A percentile compares a stretch with the other conserved stretches of the same genome.
Evolutionary conservation across 495 filamentous ascomycete genomes (phyloP).

Genomic region (Lepidopterella palustris): DNA sequence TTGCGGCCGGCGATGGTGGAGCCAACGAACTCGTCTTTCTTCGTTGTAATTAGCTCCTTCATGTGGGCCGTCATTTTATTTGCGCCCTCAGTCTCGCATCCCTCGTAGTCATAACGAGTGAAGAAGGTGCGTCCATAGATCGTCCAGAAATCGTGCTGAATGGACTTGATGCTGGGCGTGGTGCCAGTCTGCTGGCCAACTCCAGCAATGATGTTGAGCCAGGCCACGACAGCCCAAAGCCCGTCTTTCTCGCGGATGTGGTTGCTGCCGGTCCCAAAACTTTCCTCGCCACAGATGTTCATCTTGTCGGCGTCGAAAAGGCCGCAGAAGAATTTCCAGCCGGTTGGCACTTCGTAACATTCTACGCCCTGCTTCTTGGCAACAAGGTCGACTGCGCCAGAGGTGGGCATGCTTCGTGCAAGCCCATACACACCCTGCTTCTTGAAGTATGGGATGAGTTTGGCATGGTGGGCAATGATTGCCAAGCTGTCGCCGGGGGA

Average conservation of each 20-base stretch:
- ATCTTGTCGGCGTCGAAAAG: conserved; percentile 96
- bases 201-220: conserved; percentile 97
- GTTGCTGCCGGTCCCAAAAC: conserved; percentile 97
- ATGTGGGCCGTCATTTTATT: conserved; percentile 79
- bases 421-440: conserved; percentile 93
- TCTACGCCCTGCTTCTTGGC: conserved; percentile 87
- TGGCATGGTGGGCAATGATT: conserved; percentile 93
- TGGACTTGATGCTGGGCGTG: conserved; percentile 81
- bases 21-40: conserved; percentile 73
- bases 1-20: conserved; percentile 75
- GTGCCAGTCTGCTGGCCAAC: conserved; percentile 70
- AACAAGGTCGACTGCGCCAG: conserved; percentile 88
- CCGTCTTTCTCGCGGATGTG: conserved; percentile 99
- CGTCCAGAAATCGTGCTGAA: conserved; percentile 96
- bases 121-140: conserved; percentile 97
- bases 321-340: conserved; percentile 99
- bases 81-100: conserved; percentile 82
- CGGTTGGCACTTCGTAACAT: conserved; percentile 94
- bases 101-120: conserved; percentile 97
- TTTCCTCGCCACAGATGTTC: conserved; percentile 97
- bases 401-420: conserved; percentile 95
- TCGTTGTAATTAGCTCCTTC: conserved; percentile 55
- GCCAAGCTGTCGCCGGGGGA: conserved; percentile 94
- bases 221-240: conserved; percentile 92
- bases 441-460: conserved; percentile 95